Percentiles rank a stretch among this genome's conserved stretches.
Conservation (phyloP, 805 yeast species). For the Novakomyces olei region DNA sequence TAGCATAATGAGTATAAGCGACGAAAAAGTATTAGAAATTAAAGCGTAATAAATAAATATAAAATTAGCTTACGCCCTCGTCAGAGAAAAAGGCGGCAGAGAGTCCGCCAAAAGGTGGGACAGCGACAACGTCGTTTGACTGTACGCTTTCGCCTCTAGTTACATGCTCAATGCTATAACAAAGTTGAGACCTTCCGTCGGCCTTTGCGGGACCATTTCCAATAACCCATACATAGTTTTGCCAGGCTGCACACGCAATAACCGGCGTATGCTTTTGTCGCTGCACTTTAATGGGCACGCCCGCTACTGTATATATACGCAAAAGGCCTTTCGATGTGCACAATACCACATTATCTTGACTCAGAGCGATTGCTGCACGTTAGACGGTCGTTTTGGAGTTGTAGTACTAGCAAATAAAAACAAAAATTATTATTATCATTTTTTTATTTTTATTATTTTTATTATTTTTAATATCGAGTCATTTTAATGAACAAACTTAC, state of each 20-base stretch:
- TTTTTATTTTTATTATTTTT: too few relatives aligned
- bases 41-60: too few relatives aligned
- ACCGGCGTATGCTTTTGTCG: slow-evolving; percentile 48
- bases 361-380: slow-evolving; percentile 45
- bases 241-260: slow-evolving; percentile 44
- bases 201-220: slow-evolving; percentile 15
- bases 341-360: slow-evolving; percentile 35
- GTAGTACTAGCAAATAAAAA: slow-evolving; percentile 12
- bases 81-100: slow-evolving; percentile 66
- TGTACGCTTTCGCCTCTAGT: slow-evolving; percentile 20
- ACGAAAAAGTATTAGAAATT: too few relatives aligned
- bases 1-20: too few relatives aligned
- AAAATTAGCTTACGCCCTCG: too few relatives aligned
- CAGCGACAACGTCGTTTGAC: slow-evolving; percentile 15
- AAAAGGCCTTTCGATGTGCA: slow-evolving; percentile 62
- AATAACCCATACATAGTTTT: slow-evolving; percentile 33
- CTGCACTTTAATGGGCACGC: slow-evolving; percentile 40
- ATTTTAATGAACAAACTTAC: too few relatives aligned
- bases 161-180: slow-evolving; percentile 28
- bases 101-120: slow-evolving; percentile 19
- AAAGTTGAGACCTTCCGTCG: slow-evolving; percentile 16
- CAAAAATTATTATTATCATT: too few relatives aligned
- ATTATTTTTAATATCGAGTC: too few relatives aligned
- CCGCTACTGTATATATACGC: slow-evolving; percentile 46
- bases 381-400: slow-evolving; percentile 28